Evolutionary conservation across 441 rosid species (phyloP).

Genomic region (Adansonia gregorii): DNA sequence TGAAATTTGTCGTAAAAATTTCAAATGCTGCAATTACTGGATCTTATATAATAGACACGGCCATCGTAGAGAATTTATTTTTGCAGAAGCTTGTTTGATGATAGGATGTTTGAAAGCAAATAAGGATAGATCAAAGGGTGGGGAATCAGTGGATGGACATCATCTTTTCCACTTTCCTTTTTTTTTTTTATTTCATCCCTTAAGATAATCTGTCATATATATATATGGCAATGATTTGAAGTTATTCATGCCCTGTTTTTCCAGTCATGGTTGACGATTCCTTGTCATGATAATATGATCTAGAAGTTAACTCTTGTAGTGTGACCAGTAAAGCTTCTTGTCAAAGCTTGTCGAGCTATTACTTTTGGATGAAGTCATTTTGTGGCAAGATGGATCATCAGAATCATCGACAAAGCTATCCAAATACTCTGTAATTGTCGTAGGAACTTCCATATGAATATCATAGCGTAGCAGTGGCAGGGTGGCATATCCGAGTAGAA

Average conservation of each 20-base stretch:
- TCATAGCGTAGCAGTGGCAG: constrained; percentile 25
- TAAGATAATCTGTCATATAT: background rate
- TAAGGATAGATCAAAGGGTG: background rate
- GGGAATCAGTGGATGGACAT: background rate
- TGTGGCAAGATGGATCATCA: constrained; percentile 26
- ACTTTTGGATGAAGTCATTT: constrained; percentile 22
- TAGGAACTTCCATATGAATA: constrained; percentile 25
- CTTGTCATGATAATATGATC: background rate
- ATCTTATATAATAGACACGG: background rate
- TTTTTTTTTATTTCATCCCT: background rate
- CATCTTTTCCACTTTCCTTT: background rate
- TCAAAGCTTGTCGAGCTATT: constrained; percentile 18
- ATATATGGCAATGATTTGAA: background rate
- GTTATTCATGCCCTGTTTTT: background rate
- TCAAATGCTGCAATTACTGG: background rate
- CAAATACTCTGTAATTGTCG: background rate
- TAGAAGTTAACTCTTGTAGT: constrained; percentile 20
- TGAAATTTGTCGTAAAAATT: background rate
- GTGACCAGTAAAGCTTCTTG: constrained; percentile 12
- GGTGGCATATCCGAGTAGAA: constrained; percentile 23
- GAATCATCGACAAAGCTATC: constrained; percentile 25
- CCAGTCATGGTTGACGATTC: constrained; percentile 1
- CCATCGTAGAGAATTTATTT: background rate
- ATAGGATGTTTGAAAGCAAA: background rate
- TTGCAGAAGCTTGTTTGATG: background rate